Evolutionary conservation across 148 eudicot species (phyloP).

Genomic region (Persicaria tinctoria): DNA sequence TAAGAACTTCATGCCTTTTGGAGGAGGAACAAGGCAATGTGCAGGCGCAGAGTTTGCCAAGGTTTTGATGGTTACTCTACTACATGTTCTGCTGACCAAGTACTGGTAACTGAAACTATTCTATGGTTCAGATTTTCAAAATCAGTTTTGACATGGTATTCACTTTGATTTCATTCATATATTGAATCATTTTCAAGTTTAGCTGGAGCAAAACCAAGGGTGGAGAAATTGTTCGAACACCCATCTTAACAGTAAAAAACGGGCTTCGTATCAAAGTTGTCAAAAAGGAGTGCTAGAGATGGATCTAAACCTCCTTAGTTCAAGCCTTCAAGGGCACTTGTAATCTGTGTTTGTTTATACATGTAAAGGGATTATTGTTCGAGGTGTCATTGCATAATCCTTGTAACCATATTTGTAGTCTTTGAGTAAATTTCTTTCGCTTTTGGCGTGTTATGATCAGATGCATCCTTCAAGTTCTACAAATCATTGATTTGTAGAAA

Average conservation of each 20-base stretch:
- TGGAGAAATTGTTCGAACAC: conserved; percentile 27
- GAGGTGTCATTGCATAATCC: too few species aligned
- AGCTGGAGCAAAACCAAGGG: conserved; percentile 36
- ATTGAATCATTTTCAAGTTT: neutral
- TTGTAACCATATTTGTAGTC: too few species aligned
- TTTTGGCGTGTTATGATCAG: too few species aligned
- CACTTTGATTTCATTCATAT: neutral
- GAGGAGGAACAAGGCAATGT: conserved; percentile 45
- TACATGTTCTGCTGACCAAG: conserved; percentile 35
- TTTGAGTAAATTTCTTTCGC: too few species aligned
- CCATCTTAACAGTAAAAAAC: conserved; percentile 21
- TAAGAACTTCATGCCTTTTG: conserved; percentile 42
- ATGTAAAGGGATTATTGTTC: too few species aligned
- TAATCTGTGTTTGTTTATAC: too few species aligned
- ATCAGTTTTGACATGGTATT: neutral
- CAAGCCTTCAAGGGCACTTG: neutral
- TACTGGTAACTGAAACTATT: conserved; percentile 20
- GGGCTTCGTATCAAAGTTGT: conserved; percentile 27
- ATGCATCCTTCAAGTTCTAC: too few species aligned
- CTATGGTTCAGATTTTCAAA: neutral
- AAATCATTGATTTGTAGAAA: too few species aligned
- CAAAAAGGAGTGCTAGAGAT: neutral
- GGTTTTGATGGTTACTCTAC: conserved; percentile 24
- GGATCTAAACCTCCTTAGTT: neutral
- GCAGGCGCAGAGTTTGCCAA: conserved; percentile 38